These are phyloP conservation scores for Pichia scutulata DNA, from an alignment of 805 yeast genomes.

Conservation along the genomic window DNA sequence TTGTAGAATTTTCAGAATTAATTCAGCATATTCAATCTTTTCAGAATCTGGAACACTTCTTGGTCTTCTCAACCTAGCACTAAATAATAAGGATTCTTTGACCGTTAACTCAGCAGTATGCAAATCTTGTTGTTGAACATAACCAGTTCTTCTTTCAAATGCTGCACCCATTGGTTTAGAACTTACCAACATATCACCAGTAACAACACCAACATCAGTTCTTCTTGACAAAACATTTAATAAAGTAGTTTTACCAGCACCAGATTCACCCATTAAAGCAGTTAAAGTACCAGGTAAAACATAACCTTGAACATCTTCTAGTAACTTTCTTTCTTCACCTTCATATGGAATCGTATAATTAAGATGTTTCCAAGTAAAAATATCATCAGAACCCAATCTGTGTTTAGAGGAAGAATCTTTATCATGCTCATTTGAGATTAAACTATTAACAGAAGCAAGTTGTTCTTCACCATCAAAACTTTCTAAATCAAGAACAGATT, in stretches of 20 bases:
- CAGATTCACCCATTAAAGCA: constrained; percentile 59
- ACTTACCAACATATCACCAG: constrained; percentile 51
- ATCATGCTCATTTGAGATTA: constrained; percentile 15
- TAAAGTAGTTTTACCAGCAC: constrained; percentile 57
- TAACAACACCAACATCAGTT: constrained; percentile 42
- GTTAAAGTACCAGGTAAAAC: constrained; percentile 49
- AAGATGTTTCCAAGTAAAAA: constrained; percentile 57
- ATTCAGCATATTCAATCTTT: constrained; percentile 37
- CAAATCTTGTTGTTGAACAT: constrained; percentile 50
- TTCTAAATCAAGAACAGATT: background rate
- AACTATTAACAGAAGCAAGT: background rate
- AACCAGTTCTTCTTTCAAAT: constrained; percentile 49
- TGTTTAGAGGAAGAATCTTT: constrained; percentile 14
- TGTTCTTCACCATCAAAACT: constrained; percentile 25
- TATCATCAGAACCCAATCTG: constrained; percentile 35
- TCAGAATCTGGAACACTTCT: constrained; percentile 32
- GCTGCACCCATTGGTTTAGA: constrained; percentile 41
- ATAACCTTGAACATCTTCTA: constrained; percentile 39
- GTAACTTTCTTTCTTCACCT: constrained; percentile 32
- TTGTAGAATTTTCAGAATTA: constrained; percentile 31
- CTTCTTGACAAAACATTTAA: constrained; percentile 47
- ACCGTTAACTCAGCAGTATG: constrained; percentile 45
- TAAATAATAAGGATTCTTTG: constrained; percentile 40
- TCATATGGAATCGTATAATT: constrained; percentile 47
- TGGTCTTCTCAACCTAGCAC: constrained; percentile 43